Evolutionary conservation across 768 basidiomycete species (phyloP).

Genomic region (Cystoderma amianthinum): DNA sequence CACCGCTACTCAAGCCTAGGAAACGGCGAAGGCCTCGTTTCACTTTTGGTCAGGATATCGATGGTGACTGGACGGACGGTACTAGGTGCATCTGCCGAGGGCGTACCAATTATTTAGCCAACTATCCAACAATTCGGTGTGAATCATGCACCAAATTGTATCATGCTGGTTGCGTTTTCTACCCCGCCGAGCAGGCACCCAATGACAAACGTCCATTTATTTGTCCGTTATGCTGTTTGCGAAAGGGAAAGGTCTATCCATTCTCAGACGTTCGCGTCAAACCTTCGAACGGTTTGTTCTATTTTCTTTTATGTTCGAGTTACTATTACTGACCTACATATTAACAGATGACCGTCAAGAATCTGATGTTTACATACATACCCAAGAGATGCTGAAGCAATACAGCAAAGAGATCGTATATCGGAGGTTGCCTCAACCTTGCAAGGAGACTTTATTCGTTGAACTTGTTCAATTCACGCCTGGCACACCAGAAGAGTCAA

Average conservation of each 20-base stretch:
- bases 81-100: slow-evolving; percentile 82
- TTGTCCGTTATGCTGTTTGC: slow-evolving; percentile 74
- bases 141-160: slow-evolving; percentile 59
- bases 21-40: slow-evolving; percentile 54
- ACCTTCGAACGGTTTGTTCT: slow-evolving; percentile 42
- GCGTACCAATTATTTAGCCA: slow-evolving; percentile 49
- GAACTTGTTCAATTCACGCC: slow-evolving; percentile 63
- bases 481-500: slow-evolving; percentile 30
- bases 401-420: slow-evolving; percentile 69
- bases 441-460: slow-evolving; percentile 63
- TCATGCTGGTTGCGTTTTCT: slow-evolving; percentile 74
- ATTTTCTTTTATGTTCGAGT: slow-evolving; percentile 3
- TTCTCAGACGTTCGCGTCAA: slow-evolving; percentile 74
- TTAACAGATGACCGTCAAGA: slow-evolving; percentile 35
- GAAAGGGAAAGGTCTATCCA: slow-evolving; percentile 64
- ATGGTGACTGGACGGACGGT: slow-evolving; percentile 65
- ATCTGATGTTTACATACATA: slow-evolving; percentile 61
- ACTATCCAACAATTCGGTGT: slow-evolving; percentile 62
- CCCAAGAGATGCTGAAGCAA: slow-evolving; percentile 64
- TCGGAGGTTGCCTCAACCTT: slow-evolving; percentile 58
- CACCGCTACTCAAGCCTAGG: slow-evolving; percentile 43
- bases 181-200: slow-evolving; percentile 36
- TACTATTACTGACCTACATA: slow-evolving; percentile 6
- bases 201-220: slow-evolving; percentile 33
- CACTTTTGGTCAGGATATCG: slow-evolving; percentile 70